phyloP scores from a whole-genome alignment of 192 early-diverging fungal genomes.

The Rhizoclosmatium globosum region DNA sequence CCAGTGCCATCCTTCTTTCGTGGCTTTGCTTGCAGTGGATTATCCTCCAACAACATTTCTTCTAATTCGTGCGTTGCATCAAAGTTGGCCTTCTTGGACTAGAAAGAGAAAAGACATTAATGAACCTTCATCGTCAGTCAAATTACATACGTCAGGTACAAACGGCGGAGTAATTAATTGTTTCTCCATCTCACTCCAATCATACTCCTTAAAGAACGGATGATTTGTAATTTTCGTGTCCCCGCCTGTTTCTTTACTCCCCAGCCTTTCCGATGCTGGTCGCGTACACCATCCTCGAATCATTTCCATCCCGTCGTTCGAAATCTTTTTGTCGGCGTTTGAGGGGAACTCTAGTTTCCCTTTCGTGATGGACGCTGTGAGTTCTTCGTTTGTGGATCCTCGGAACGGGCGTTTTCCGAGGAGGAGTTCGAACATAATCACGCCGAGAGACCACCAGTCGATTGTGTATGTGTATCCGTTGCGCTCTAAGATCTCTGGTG shows the following conservation, averaged over 20 bases:
- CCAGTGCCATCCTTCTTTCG: slow-evolving; percentile 36
- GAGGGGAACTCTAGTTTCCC: slow-evolving; percentile 73
- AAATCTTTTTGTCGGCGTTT: slow-evolving; percentile 43
- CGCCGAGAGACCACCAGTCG: slow-evolving; percentile 88
- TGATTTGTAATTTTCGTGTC: slow-evolving; percentile 57
- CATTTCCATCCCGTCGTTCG: slow-evolving; percentile 26
- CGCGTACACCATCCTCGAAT: slow-evolving; percentile 67
- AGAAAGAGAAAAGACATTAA: slow-evolving; percentile 7
- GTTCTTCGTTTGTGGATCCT: slow-evolving; percentile 76
- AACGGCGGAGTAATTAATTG: slow-evolving; percentile 55
- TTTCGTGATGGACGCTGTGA: slow-evolving; percentile 73
- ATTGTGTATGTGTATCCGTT: slow-evolving; percentile 58
- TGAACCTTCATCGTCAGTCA: neutral
- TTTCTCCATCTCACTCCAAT: slow-evolving; percentile 50
- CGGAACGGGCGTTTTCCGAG: slow-evolving; percentile 81
- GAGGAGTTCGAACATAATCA: slow-evolving; percentile 69
- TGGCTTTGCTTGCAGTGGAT: slow-evolving; percentile 41
- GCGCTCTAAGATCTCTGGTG: slow-evolving; percentile 51
- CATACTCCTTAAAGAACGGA: slow-evolving; percentile 48
- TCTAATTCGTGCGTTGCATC: slow-evolving; percentile 84
- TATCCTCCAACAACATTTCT: slow-evolving; percentile 95
- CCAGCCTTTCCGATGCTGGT: slow-evolving; percentile 78
- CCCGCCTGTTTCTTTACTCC: slow-evolving; percentile 75
- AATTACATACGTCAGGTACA: slow-evolving; percentile 55
- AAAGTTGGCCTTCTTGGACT: slow-evolving; percentile 72